A percentile compares a stretch with the other conserved stretches of the same genome.
phyloP scores from a whole-genome alignment of 352 stramenopile species.

The Globisporangium cylindrosporum region DNA sequence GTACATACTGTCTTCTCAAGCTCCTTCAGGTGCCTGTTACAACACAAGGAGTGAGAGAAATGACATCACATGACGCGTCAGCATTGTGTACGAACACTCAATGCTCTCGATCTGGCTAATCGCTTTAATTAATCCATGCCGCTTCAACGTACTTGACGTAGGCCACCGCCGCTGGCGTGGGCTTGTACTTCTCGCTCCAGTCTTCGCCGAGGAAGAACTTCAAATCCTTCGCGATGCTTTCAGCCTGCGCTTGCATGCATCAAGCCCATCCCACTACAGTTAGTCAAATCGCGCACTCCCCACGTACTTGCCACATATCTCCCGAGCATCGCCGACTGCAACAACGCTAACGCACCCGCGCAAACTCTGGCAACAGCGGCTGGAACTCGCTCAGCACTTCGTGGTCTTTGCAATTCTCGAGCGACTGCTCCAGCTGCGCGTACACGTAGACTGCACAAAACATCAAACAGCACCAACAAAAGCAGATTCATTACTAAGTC shows the following conservation, averaged over 20 bases:
- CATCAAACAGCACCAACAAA: neutral
- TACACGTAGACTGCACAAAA: conserved; percentile 59
- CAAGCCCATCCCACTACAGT: neutral
- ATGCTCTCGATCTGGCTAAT: neutral
- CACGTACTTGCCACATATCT: neutral
- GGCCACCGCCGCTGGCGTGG: conserved; percentile 40
- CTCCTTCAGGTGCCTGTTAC: conserved; percentile 43
- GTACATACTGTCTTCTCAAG: conserved; percentile 44
- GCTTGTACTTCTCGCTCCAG: conserved; percentile 54
- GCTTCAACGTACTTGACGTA: conserved; percentile 47
- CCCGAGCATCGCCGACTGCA: neutral
- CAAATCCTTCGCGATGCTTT: conserved; percentile 59
- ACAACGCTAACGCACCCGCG: conserved; percentile 28
- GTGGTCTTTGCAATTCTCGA: conserved; percentile 45
- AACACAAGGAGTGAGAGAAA: neutral
- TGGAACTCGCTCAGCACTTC: conserved; percentile 38
- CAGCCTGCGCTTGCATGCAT: conserved; percentile 32
- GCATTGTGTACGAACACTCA: neutral
- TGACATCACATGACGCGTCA: neutral
- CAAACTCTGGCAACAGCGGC: conserved; percentile 36
- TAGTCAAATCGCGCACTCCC: neutral
- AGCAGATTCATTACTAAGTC: neutral
- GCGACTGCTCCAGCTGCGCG: conserved; percentile 51
- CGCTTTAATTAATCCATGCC: neutral
- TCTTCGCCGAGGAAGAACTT: conserved; percentile 55